phyloP scores from a whole-genome alignment of 768 basidiomycete genomes.

The Tubosaeta brunneosetosa region DNA sequence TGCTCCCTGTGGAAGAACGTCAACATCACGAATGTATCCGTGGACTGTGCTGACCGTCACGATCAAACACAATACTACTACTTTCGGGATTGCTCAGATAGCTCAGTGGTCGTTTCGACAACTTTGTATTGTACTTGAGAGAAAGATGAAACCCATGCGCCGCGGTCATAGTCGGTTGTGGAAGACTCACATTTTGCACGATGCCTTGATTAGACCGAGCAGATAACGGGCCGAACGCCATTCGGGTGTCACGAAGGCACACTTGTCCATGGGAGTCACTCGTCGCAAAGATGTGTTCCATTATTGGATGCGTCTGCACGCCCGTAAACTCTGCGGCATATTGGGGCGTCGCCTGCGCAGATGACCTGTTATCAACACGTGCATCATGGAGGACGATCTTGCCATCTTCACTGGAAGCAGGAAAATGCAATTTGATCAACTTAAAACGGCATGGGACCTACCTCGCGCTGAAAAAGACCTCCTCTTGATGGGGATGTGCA shows the following conservation, averaged over 20 bases:
- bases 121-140: slow-evolving; percentile 40
- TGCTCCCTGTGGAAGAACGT: slow-evolving; percentile 42
- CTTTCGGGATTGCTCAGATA: slow-evolving; percentile 58
- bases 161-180: slow-evolving; percentile 3
- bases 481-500: slow-evolving; percentile 64
- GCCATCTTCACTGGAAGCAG: slow-evolving; percentile 59
- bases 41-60: slow-evolving; percentile 44
- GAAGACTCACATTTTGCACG: slow-evolving; percentile 35
- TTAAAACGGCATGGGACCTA: slow-evolving; percentile 25
- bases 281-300: slow-evolving; percentile 66
- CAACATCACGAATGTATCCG: neutral
- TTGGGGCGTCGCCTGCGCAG: slow-evolving; percentile 50
- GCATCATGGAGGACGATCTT: slow-evolving; percentile 59
- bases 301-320: slow-evolving; percentile 61
- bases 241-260: slow-evolving; percentile 64
- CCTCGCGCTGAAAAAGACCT: slow-evolving; percentile 69
- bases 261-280: slow-evolving; percentile 57
- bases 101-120: slow-evolving; percentile 38
- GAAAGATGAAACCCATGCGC: slow-evolving; percentile 28
- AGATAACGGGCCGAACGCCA: slow-evolving; percentile 60
- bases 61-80: slow-evolving; percentile 65
- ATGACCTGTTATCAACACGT: slow-evolving; percentile 36
- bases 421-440: slow-evolving; percentile 10
- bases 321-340: slow-evolving; percentile 55
- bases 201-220: slow-evolving; percentile 47